Percentiles rank a stretch among this genome's conserved stretches.
phyloP scores from a whole-genome alignment of 2,329 filamentous ascomycete genomes.

The Ceratocystis ficicola region DNA sequence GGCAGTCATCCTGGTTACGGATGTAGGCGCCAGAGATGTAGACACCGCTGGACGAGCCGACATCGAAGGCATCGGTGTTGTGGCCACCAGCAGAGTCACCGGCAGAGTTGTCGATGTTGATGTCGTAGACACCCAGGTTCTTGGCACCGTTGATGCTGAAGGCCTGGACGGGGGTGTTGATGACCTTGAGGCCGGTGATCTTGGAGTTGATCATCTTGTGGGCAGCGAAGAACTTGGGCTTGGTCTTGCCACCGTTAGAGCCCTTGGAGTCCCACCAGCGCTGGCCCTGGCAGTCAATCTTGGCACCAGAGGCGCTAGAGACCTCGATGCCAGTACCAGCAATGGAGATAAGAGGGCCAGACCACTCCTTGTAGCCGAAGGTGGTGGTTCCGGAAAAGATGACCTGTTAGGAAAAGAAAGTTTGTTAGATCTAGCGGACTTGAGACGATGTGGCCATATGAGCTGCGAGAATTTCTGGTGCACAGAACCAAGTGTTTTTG shows the following conservation, averaged over 20 bases:
- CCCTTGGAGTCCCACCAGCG: slow-evolving; percentile 52
- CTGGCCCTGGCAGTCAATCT: slow-evolving; percentile 44
- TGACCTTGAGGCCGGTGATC: slow-evolving; percentile 32
- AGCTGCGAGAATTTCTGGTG: background rate
- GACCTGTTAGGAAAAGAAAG: slow-evolving; percentile 30
- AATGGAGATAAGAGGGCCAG: slow-evolving; percentile 50
- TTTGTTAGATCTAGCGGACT: slow-evolving; percentile 8
- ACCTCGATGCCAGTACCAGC: slow-evolving; percentile 45
- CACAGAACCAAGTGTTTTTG: background rate
- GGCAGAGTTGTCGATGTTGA: slow-evolving; percentile 33
- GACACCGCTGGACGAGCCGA: slow-evolving; percentile 38
- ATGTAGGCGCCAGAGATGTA: slow-evolving; percentile 42
- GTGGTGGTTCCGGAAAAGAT: slow-evolving; percentile 55
- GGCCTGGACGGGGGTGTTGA: slow-evolving; percentile 34
- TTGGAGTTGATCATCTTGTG: slow-evolving; percentile 31
- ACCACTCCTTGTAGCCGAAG: slow-evolving; percentile 55
- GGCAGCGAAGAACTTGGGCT: slow-evolving; percentile 50
- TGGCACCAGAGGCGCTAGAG: slow-evolving; percentile 38
- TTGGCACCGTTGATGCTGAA: slow-evolving; percentile 32
- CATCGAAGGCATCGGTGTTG: slow-evolving; percentile 50
- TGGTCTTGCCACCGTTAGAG: slow-evolving; percentile 46
- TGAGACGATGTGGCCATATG: background rate
- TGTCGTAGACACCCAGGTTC: slow-evolving; percentile 29
- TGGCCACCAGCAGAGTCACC: slow-evolving; percentile 31
- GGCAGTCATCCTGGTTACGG: slow-evolving; percentile 51